phyloP scores from a whole-genome alignment of 306 rosid genomes.

The Mucuna pruriens region DNA sequence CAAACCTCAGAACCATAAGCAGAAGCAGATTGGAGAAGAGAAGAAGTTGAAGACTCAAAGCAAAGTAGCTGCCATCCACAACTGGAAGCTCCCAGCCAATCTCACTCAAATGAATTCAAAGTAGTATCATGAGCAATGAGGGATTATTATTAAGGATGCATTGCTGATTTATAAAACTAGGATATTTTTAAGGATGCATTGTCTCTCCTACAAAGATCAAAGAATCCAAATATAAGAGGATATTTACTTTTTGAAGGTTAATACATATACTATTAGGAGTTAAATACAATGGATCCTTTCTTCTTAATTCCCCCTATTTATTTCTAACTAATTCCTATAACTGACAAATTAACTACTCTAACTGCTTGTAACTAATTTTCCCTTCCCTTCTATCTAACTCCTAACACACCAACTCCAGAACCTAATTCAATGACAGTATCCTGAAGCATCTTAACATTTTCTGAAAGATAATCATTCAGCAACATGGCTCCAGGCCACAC shows the following conservation, averaged over 20 bases:
- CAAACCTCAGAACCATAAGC: background rate
- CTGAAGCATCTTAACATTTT: slow-evolving; percentile 61
- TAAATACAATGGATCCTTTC: no score
- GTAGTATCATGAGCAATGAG: background rate
- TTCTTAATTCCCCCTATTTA: no score
- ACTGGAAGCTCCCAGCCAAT: background rate
- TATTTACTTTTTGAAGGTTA: slow-evolving; percentile 25
- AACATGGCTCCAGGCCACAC: slow-evolving; percentile 99
- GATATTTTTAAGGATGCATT: background rate
- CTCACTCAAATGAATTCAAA: background rate
- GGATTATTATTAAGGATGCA: background rate
- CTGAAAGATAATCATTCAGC: slow-evolving; percentile 79
- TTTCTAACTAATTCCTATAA: no score
- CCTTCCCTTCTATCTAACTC: no score
- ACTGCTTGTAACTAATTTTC: no score
- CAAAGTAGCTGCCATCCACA: background rate
- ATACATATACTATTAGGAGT: no score
- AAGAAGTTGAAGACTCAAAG: no score
- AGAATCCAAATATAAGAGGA: slow-evolving; percentile 8
- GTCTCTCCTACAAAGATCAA: slow-evolving; percentile 26
- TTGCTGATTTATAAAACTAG: background rate
- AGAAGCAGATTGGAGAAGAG: background rate
- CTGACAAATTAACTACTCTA: no score
- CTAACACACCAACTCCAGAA: slow-evolving; percentile 97
- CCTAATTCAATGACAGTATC: slow-evolving; percentile 81